Conservation (phyloP, 306 rosid genomes). For the Oxytropis ochrocephala region DNA sequence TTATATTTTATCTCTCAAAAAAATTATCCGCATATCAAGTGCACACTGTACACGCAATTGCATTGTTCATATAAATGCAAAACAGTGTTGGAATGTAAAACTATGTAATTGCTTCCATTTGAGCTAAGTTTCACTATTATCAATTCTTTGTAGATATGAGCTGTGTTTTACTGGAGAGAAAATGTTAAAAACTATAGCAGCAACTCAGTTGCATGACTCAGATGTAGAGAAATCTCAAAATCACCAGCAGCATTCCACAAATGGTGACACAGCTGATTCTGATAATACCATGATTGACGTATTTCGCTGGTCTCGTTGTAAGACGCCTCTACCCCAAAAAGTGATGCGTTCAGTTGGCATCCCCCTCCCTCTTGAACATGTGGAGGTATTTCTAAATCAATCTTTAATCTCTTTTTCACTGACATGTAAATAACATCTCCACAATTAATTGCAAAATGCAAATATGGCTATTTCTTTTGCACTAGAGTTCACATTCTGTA, state of each 20-base stretch:
- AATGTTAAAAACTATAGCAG: slow-evolving; percentile 44
- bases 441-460: background rate
- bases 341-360: slow-evolving; percentile 70
- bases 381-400: slow-evolving; percentile 55
- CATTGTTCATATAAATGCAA: slow-evolving; percentile 1
- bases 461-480: background rate
- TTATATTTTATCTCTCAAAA: background rate
- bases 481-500: slow-evolving; percentile 3
- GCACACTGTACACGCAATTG: background rate
- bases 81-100: background rate
- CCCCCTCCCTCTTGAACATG: slow-evolving; percentile 76
- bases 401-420: slow-evolving; percentile 8
- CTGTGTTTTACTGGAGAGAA: slow-evolving; percentile 84
- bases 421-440: background rate
- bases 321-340: slow-evolving; percentile 83
- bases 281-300: slow-evolving; percentile 58
- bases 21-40: background rate
- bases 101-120: background rate
- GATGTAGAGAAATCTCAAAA: slow-evolving; percentile 65
- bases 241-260: slow-evolving; percentile 49
- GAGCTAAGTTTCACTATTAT: background rate
- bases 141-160: slow-evolving; percentile 61
- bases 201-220: slow-evolving; percentile 48
- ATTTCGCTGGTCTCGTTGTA: slow-evolving; percentile 94
- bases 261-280: slow-evolving; percentile 60